Evolutionary conservation across 768 basidiomycete genomes (phyloP).

Genomic region (Phylloporus scabripes): DNA sequence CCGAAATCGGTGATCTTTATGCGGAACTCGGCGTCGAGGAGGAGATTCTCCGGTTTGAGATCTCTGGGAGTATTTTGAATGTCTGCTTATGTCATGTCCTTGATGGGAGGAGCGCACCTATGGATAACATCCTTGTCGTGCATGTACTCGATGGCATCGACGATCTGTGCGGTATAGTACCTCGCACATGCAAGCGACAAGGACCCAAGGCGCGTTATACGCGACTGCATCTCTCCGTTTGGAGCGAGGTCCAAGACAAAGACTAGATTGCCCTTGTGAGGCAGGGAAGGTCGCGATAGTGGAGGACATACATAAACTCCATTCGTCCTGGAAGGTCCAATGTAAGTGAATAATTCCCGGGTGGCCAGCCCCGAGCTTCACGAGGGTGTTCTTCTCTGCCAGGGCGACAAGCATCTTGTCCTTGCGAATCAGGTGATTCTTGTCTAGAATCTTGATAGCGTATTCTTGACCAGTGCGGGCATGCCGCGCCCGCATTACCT

Average conservation of each 20-base stretch:
- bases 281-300: background rate
- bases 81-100: slow-evolving; percentile 8
- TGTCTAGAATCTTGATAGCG: slow-evolving; percentile 80
- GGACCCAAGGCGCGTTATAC: slow-evolving; percentile 78
- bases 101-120: slow-evolving; percentile 39
- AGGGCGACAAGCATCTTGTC: slow-evolving; percentile 74
- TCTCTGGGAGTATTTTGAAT: slow-evolving; percentile 40
- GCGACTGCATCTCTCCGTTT: slow-evolving; percentile 73
- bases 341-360: slow-evolving; percentile 78
- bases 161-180: slow-evolving; percentile 85
- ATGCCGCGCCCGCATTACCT: slow-evolving; percentile 58
- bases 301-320: slow-evolving; percentile 66
- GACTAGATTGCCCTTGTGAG: slow-evolving; percentile 39
- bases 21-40: slow-evolving; percentile 81
- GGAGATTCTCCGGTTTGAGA: slow-evolving; percentile 82
- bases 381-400: slow-evolving; percentile 74
- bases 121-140: slow-evolving; percentile 88
- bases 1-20: slow-evolving; percentile 98
- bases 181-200: slow-evolving; percentile 69
- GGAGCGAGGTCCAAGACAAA: slow-evolving; percentile 73
- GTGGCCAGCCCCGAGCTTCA: slow-evolving; percentile 59
- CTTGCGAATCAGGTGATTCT: slow-evolving; percentile 73
- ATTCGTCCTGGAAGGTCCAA: slow-evolving; percentile 82
- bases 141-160: slow-evolving; percentile 87
- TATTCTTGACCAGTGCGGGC: slow-evolving; percentile 56